Evolutionary conservation across 129 eudicot genomes (phyloP), one percentile per base, ranked within the genome.

Genomic region (Centaurea solstitialis): DNA sequence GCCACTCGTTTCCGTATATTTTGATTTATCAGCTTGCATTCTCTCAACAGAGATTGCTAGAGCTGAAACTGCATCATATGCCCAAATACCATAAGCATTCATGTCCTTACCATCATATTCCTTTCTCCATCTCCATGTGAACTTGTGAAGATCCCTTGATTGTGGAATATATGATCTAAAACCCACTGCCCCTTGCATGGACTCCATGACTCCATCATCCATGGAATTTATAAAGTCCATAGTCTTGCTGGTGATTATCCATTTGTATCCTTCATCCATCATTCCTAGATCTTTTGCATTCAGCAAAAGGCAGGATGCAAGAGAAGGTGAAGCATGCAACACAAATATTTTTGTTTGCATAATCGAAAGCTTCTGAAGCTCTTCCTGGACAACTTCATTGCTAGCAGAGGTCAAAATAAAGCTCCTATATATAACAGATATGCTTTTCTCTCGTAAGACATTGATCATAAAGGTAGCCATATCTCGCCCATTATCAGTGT

Each of bases 141-240:
- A 73, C 0, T 50, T 61, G 2, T 64, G 41, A 20, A 90, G 82
- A 38, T 80, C 72, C 6, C 1, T 72, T 72, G 94, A 84, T 18
- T 43, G 7, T 9, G 85, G 87, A 65, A 90, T 21, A 74, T 81
- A 82, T 35, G 95, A 40, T 79, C 75, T 85, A 20, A 90, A 50
- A 20, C 87, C 91, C 43, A 93, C 9, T 6, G 70, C 84, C 21
- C 97, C 97, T 73, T 87, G 82, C 86, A 90, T 81, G 17, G 80
- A 50, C 30, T 85, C 70, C 1, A 85, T 2, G 26, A 79, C 82
- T 21, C 66, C 74, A 76, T 18, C 72, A 26, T 86, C 84, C 86
- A 75, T 4, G 0, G 73, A 22, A 11, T 87, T 67, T 75, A 72
- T 0, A 3, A 33, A 33, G 37, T 33, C 67, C 8, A 33, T 33